Evolutionary conservation across 306 rosid species (phyloP), one percentile per base, ranked within the genome.

Genomic region (Dalbergia cultrata): DNA sequence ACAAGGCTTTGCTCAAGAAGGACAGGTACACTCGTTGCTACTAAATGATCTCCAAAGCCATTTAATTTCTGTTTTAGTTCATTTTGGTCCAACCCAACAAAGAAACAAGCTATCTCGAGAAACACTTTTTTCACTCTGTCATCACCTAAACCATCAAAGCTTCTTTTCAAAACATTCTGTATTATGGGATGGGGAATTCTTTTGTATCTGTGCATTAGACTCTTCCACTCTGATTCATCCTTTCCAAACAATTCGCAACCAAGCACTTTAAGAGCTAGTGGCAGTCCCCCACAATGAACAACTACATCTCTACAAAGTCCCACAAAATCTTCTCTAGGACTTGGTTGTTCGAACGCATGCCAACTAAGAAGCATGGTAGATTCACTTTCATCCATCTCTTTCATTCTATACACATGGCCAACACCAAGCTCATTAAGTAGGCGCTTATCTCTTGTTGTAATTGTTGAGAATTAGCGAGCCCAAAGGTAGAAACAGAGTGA

Each of bases 101-200:
- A 70, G 22, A 79, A 79, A 21, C 13, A 60, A 3, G 67, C 69
- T 68, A 82, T 69, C n/a, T 76, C 81, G 50, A 82, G 61, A 43
- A 82, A 81, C 26, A 68, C 16, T 1, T 19, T 31, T 59, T 75
- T 68, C 66, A 14, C 41, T 0, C 0, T 59, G 9, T 34, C 54
- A 47, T 68, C 18, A 19, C 4, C 9, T 52, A 81, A 57, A 10
- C 67, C 53, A 35, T 17, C 62, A 11, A 67, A 73, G 6, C 74
- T 53, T 19, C 8, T 26, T 54, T 33, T 47, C 39, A 78, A 11
- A 54, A 39, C 41, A 0, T 14, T 18, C 9, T 8, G 34, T 13
- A 77, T 0, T 13, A 13, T 13, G 4, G 17, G 41, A 66, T 13
- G 31, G 26, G 26, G 54, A 77, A 35, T 37, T 6, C 13, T 22